Percentiles rank a stretch among this genome's conserved stretches.
phyloP scores from a whole-genome alignment of 2,329 filamentous ascomycete species.

The Stylonectria norvegica region DNA sequence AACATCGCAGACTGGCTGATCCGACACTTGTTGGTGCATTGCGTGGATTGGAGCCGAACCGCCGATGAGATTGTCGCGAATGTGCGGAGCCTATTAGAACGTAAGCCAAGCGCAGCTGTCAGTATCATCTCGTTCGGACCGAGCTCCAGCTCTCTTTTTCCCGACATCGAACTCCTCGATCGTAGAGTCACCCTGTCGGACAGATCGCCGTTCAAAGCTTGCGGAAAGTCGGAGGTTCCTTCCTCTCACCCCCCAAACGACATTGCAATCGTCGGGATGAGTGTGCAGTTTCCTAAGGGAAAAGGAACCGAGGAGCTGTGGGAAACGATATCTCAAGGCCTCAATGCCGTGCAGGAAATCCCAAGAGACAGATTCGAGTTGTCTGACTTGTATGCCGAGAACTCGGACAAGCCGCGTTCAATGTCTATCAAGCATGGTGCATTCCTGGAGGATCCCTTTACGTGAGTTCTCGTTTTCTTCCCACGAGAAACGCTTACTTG shows the following conservation, averaged over 20 bases:
- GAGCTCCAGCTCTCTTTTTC: background rate
- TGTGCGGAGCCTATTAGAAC: no score
- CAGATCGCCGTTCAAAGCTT: background rate
- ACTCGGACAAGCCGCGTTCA: background rate
- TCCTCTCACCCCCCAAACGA: background rate
- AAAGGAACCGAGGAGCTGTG: background rate
- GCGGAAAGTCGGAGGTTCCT: background rate
- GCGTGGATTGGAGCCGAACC: no score
- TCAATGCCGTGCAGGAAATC: background rate
- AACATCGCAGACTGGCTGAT: no score
- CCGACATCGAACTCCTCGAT: background rate
- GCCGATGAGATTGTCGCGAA: no score
- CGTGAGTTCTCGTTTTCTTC: conserved; percentile 6
- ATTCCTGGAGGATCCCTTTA: conserved; percentile 9
- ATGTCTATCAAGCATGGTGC: conserved; percentile 7
- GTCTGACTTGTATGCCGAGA: background rate
- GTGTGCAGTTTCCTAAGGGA: background rate
- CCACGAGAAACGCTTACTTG: background rate
- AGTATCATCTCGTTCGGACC: no score
- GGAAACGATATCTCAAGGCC: background rate
- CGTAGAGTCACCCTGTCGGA: background rate
- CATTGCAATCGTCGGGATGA: background rate
- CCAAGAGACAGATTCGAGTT: background rate
- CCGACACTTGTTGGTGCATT: no score
- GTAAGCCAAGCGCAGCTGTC: no score